Base-by-base conservation (phyloP, 768 basidiomycete species). In the Agaricus blazei region DNA sequence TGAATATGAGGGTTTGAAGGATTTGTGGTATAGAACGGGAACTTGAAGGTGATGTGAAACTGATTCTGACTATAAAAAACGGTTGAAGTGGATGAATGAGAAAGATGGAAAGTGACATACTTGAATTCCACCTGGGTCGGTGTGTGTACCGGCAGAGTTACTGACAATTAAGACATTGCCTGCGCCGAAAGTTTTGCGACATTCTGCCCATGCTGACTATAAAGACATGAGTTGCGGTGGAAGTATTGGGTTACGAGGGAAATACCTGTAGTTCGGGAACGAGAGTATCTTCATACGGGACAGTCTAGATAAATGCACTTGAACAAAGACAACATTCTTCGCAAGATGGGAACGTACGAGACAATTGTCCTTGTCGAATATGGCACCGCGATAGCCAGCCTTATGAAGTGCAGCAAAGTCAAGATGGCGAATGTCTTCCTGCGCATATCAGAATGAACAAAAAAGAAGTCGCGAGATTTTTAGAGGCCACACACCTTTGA, bases 281-380 rank as follows among this genome's bases (percentile, higher is more conserved):
- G 37, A 96, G 75, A 3, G 70, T 68, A 65, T 98, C 96, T 45
- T 77, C 68, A 64, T 90, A 72, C 0, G 96, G 96, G 31, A 84
- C 66, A 2, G 96, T 96, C 96, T 97, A 47, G 26, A 14, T 43
- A 53, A 5, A 40, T 26, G 9, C n/a, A 31, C 37, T 19, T 56
- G 41, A 23, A 38, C 11, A 19, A 52, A 3, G 2, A 4, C 29
- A 15, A 24, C 12, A 40, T 42, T 48, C 8, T 19, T 4, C 15
- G 12, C 31, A 23, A 50, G 47, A 38, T 37, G 41, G 24, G 15
- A 3, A 72, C 87, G 28, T 60, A 92, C 96, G 60, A 98, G 71
- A 65, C 96, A 98, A 63, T 99, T 98, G 66, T 99, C 96, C 72
- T 98, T 98, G 78, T 98, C 96, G 61, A 98, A 88, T 1, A 99